Conservation (phyloP, 2,329 filamentous ascomycete genomes). For the Pseudogymnoascus pannorum region DNA sequence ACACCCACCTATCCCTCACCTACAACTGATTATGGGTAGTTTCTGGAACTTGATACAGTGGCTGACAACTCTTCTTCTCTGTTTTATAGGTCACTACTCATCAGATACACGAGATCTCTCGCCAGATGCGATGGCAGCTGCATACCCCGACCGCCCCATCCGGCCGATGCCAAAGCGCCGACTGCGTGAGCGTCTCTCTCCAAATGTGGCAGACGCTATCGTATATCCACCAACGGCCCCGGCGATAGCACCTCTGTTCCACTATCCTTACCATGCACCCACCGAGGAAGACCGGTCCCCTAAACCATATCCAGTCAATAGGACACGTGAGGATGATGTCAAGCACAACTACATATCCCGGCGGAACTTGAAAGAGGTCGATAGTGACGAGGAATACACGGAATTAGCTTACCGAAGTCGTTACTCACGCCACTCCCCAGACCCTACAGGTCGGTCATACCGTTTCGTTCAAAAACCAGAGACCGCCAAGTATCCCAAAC, state of each 20-base stretch:
- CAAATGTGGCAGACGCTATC: slow-evolving; percentile 75
- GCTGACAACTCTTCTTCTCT: slow-evolving; percentile 2
- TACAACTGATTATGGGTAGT: slow-evolving; percentile 1
- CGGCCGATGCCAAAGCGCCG: slow-evolving; percentile 84
- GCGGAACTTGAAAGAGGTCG: slow-evolving; percentile 47
- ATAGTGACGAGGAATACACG: slow-evolving; percentile 55
- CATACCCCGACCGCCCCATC: slow-evolving; percentile 86
- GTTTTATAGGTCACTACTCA: slow-evolving; percentile 20
- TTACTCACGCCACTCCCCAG: slow-evolving; percentile 41
- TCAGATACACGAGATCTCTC: slow-evolving; percentile 48
- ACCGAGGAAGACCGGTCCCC: slow-evolving; percentile 29
- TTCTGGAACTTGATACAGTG: neutral
- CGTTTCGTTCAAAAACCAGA: slow-evolving; percentile 39
- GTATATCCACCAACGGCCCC: slow-evolving; percentile 72
- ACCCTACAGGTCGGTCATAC: slow-evolving; percentile 37
- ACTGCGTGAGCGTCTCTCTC: slow-evolving; percentile 78
- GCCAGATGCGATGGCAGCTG: slow-evolving; percentile 68
- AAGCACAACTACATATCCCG: slow-evolving; percentile 35
- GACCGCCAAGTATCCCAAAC: slow-evolving; percentile 38
- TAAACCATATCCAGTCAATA: slow-evolving; percentile 17
- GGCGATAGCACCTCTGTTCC: slow-evolving; percentile 66
- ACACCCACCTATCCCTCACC: neutral
- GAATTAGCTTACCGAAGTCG: slow-evolving; percentile 27
- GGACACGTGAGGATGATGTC: slow-evolving; percentile 24
- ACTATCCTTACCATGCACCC: slow-evolving; percentile 46